Evolutionary conservation across 768 basidiomycete species (phyloP).

Genomic region (Psilocybe sp.): DNA sequence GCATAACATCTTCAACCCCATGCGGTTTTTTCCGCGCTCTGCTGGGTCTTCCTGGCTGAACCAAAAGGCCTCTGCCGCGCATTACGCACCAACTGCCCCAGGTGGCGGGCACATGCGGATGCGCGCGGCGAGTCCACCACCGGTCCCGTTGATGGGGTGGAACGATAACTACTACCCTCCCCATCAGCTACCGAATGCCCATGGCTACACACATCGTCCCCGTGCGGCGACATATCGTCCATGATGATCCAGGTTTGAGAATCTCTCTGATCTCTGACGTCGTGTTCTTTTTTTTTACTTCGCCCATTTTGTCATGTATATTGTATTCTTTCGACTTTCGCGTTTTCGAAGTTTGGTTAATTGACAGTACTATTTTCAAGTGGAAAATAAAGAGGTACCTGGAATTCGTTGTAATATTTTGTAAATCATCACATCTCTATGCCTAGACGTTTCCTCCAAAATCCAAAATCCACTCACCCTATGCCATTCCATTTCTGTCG

Average conservation of each 20-base stretch:
- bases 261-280: neutral
- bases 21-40: slow-evolving; percentile 24
- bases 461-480: no score
- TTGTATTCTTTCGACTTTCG: neutral
- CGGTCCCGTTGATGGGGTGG: slow-evolving; percentile 5
- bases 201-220: no score
- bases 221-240: no score
- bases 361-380: neutral
- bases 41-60: slow-evolving; percentile 24
- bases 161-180: slow-evolving; percentile 2
- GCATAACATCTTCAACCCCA: slow-evolving; percentile 20
- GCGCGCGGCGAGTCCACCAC: slow-evolving; percentile 6
- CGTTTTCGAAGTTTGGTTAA: neutral
- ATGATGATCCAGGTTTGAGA: neutral
- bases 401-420: neutral
- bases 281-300: neutral
- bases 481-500: no score
- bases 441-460: no score
- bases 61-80: slow-evolving; percentile 11
- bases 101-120: neutral
- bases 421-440: no score
- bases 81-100: neutral
- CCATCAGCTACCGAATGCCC: neutral
- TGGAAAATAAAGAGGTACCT: slow-evolving; percentile 4
- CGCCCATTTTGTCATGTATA: no score